These are phyloP conservation scores for Bruguiera hainesii DNA, from an alignment of 441 rosid genomes.

Conservation along the genomic window DNA sequence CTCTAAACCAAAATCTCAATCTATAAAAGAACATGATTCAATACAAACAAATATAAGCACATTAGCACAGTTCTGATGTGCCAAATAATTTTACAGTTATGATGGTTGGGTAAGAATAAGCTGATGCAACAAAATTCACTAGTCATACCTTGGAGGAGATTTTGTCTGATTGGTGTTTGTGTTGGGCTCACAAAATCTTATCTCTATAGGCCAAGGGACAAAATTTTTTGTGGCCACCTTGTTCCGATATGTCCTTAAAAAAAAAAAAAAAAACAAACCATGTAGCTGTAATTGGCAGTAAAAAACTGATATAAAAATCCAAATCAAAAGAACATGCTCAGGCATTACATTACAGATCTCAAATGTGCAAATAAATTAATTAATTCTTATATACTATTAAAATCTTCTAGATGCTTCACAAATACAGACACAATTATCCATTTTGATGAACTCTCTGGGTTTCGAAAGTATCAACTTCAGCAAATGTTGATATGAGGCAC, in stretches of 20 bases:
- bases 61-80: neutral
- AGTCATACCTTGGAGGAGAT: slow-evolving; percentile 73
- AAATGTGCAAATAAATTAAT: neutral
- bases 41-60: too few species aligned
- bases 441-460: neutral
- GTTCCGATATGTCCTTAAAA: slow-evolving; percentile 76
- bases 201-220: slow-evolving; percentile 96
- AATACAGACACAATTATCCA: neutral
- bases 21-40: slow-evolving; percentile 37
- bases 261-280: slow-evolving; percentile 16
- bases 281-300: slow-evolving; percentile 3
- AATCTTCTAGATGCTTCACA: neutral
- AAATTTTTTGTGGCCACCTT: slow-evolving; percentile 61
- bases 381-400: neutral
- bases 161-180: slow-evolving; percentile 68
- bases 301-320: neutral
- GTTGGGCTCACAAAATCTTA: slow-evolving; percentile 85
- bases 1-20: slow-evolving; percentile 88
- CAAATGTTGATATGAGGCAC: neutral
- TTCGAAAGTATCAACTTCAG: neutral
- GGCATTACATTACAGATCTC: too few species aligned
- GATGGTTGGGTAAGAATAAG: slow-evolving; percentile 11
- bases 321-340: too few species aligned
- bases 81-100: neutral
- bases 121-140: slow-evolving; percentile 16